Conservation (phyloP, 768 basidiomycete species). For the Mycena venus region DNA sequence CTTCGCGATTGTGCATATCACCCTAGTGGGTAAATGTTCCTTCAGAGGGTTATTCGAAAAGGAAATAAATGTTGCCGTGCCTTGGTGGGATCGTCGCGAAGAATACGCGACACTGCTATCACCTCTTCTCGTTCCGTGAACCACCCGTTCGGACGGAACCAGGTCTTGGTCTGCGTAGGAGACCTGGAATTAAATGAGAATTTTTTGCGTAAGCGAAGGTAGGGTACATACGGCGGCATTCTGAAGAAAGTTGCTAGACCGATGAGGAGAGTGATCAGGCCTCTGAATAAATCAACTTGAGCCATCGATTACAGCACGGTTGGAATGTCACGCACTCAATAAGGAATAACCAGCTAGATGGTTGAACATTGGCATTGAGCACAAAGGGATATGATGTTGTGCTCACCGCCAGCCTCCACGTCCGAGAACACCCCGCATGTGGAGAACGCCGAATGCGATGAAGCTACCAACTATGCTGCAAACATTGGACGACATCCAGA, state of each 20-base stretch:
- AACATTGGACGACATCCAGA: slow-evolving; percentile 65
- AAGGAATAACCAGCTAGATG: slow-evolving; percentile 68
- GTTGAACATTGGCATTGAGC: background rate
- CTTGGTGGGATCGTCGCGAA: slow-evolving; percentile 75
- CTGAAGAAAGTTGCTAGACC: slow-evolving; percentile 68
- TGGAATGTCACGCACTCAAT: slow-evolving; percentile 53
- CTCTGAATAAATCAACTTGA: slow-evolving; percentile 41
- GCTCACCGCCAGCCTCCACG: slow-evolving; percentile 65
- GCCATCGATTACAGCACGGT: background rate
- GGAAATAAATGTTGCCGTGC: slow-evolving; percentile 34
- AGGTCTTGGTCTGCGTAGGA: slow-evolving; percentile 69
- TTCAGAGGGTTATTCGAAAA: background rate
- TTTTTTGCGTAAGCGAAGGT: background rate
- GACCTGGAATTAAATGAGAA: slow-evolving; percentile 38
- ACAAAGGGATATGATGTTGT: background rate
- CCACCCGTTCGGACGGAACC: slow-evolving; percentile 75
- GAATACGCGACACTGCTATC: slow-evolving; percentile 71
- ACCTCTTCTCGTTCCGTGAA: slow-evolving; percentile 72
- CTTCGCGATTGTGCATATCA: slow-evolving; percentile 81
- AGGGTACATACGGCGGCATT: slow-evolving; percentile 58
- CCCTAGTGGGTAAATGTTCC: slow-evolving; percentile 48
- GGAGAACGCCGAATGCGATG: slow-evolving; percentile 72
- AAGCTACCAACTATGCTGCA: slow-evolving; percentile 66
- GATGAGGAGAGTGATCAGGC: slow-evolving; percentile 64
- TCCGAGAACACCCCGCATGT: slow-evolving; percentile 67